Evolutionary conservation across 192 early-diverging fungal species (phyloP).

Genomic region (Coemansia sp.): DNA sequence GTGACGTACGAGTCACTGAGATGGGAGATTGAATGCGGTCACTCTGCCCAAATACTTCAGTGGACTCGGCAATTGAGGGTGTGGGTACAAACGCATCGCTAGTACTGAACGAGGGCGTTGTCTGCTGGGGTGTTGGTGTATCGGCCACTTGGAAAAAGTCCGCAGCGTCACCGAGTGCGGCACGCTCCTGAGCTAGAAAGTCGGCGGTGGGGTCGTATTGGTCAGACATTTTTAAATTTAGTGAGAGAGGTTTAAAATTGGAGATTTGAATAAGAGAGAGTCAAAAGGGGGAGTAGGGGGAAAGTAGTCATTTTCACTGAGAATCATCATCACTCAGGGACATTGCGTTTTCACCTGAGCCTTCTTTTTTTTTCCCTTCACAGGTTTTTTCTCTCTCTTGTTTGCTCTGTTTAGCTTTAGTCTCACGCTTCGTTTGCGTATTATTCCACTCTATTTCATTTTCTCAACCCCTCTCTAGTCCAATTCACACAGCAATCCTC

Average conservation of each 20-base stretch:
- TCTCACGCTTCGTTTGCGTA: constrained; percentile 3
- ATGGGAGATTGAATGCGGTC: constrained; percentile 3
- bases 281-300: not conserved
- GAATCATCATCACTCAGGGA: too few species aligned
- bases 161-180: constrained; percentile 70
- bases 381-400: too few species aligned
- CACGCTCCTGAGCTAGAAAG: constrained; percentile 77
- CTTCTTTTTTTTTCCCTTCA: too few species aligned
- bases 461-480: too few species aligned
- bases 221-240: constrained; percentile 34
- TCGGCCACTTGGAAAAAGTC: constrained; percentile 58
- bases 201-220: constrained; percentile 68
- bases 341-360: too few species aligned
- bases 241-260: constrained; percentile 3
- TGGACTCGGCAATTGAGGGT: not conserved
- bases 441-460: not conserved
- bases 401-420: not conserved
- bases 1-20: not conserved
- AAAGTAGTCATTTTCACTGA: too few species aligned
- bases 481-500: too few species aligned
- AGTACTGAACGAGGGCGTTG: not conserved
- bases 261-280: not conserved
- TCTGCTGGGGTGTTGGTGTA: not conserved
- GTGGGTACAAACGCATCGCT: constrained; percentile 8
- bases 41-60: not conserved